Percentiles rank a stretch among this genome's conserved stretches.
These are phyloP conservation scores for Acidomyces sp. DNA, from an alignment of 495 filamentous ascomycete genomes.

Conservation along the genomic window DNA sequence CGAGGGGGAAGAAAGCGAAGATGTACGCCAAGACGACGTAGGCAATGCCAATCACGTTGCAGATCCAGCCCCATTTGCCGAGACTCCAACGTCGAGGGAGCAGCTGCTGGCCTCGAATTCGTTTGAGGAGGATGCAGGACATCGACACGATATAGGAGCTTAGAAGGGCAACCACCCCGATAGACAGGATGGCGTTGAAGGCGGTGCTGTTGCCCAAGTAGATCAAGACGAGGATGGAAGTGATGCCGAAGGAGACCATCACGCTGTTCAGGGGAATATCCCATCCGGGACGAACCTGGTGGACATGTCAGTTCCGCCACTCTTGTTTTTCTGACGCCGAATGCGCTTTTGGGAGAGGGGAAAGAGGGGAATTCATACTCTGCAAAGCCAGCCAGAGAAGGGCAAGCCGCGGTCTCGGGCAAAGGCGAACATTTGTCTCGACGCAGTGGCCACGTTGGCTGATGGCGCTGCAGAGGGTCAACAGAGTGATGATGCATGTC, in stretches of 20 bases:
- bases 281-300: conserved; percentile 7
- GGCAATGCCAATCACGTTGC: conserved; percentile 2
- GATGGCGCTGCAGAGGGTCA: conserved; percentile 1
- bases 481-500: not conserved
- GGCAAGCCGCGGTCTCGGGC: conserved; percentile 19
- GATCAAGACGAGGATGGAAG: conserved; percentile 15
- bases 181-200: conserved; percentile 17
- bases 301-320: too few relatives aligned
- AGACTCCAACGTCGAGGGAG: conserved; percentile 23
- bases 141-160: conserved; percentile 18
- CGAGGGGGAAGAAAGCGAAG: conserved; percentile 3
- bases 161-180: conserved; percentile 9
- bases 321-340: too few relatives aligned
- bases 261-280: conserved; percentile 18
- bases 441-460: not conserved
- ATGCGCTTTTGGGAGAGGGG: too few relatives aligned
- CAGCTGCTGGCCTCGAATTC: conserved; percentile 19
- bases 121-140: conserved; percentile 3
- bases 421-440: conserved; percentile 6
- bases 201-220: conserved; percentile 16
- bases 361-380: conserved; percentile 9
- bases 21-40: conserved; percentile 10
- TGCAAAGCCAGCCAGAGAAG: conserved; percentile 5
- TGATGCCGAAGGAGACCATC: conserved; percentile 9
- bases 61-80: not conserved